These are phyloP conservation scores for Monosporascus sp. DNA, from an alignment of 2,329 filamentous ascomycete species.

Conservation along the genomic window DNA sequence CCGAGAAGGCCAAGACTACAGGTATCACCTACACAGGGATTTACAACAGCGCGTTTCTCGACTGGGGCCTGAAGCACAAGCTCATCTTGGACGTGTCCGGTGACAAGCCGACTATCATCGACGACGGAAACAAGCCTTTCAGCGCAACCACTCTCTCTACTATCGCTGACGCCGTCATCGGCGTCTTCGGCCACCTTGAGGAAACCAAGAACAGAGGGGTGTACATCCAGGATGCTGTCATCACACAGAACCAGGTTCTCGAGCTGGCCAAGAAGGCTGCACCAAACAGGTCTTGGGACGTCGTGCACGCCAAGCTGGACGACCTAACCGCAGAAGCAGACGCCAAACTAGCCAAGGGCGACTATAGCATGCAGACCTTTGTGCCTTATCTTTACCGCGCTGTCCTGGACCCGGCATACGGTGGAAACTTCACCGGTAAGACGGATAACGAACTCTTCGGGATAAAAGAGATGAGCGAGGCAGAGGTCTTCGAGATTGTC, in stretches of 20 bases:
- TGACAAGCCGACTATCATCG: conserved; percentile 37
- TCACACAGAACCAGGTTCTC: conserved; percentile 47
- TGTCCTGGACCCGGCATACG: conserved; percentile 29
- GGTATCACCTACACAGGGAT: conserved; percentile 28
- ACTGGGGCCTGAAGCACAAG: conserved; percentile 13
- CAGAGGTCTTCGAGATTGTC: not conserved
- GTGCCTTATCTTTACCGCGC: conserved; percentile 24
- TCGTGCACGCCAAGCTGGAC: conserved; percentile 14
- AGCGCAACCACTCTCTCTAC: conserved; percentile 39
- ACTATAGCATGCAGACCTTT: conserved; percentile 17
- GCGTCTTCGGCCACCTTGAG: conserved; percentile 38
- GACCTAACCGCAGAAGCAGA: conserved; percentile 24
- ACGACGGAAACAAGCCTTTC: conserved; percentile 42
- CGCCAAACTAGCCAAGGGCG: conserved; percentile 25
- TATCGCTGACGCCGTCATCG: conserved; percentile 43
- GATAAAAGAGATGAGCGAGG: not conserved
- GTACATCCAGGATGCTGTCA: conserved; percentile 43
- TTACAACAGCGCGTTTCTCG: conserved; percentile 33
- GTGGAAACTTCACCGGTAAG: not conserved
- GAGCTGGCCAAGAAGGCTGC: conserved; percentile 18
- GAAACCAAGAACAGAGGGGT: conserved; percentile 49
- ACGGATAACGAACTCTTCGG: not conserved
- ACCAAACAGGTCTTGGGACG: conserved; percentile 13
- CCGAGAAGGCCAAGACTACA: conserved; percentile 14
- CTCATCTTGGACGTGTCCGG: conserved; percentile 12